Evolutionary conservation across 176 grass and related monocot genomes (phyloP).

Genomic region (Guadua angustifolia): DNA sequence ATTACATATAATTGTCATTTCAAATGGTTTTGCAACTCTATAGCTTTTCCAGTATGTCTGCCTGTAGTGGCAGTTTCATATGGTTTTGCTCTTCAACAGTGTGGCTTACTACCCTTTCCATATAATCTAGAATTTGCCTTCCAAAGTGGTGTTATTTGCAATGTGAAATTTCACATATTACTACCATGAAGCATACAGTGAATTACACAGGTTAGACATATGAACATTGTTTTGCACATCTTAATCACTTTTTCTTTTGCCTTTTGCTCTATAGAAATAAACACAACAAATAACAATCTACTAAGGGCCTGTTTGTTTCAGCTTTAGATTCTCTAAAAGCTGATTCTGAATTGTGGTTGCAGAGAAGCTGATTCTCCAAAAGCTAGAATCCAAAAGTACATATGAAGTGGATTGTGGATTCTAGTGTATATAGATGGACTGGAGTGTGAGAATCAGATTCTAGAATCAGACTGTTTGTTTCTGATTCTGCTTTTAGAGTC

Average conservation of each 20-base stretch:
- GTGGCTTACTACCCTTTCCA: not conserved
- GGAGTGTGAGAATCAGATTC: too few relatives aligned
- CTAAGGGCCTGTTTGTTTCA: too few relatives aligned
- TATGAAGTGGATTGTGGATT: too few relatives aligned
- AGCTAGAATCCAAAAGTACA: too few relatives aligned
- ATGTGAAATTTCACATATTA: constrained; percentile 23
- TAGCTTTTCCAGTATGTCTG: not conserved
- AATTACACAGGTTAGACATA: constrained; percentile 3
- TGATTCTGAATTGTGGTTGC: too few relatives aligned
- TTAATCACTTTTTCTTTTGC: constrained; percentile 1
- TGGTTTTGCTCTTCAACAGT: not conserved
- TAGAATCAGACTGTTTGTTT: too few relatives aligned
- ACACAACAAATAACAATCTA: not conserved
- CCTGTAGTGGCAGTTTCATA: not conserved
- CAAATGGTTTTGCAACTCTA: not conserved
- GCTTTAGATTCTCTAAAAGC: too few relatives aligned
- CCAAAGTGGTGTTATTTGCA: not conserved
- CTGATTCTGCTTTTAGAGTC: too few relatives aligned
- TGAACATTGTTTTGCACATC: constrained; percentile 1
- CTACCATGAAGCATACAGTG: not conserved
- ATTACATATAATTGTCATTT: constrained; percentile 12
- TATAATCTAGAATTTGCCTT: not conserved
- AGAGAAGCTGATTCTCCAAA: too few relatives aligned
- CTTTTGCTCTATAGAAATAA: constrained; percentile 27
- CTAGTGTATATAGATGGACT: too few relatives aligned